These are phyloP conservation scores for Penicillium psychrofluorescens DNA, from an alignment of 495 filamentous ascomycete species.

Conservation along the genomic window DNA sequence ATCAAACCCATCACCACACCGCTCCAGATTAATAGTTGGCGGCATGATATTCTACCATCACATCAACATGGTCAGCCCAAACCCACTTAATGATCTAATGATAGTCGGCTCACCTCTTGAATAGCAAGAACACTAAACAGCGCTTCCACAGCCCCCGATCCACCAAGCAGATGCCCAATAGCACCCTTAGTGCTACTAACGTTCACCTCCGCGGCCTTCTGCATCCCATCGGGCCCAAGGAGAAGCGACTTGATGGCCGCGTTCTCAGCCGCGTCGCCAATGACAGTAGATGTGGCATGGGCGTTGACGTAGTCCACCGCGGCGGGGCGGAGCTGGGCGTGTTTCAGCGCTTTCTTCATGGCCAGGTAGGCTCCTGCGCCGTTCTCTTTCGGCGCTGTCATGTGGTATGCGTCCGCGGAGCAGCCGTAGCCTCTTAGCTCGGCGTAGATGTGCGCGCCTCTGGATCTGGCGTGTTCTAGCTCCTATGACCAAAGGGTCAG, in stretches of 20 bases:
- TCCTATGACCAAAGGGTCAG: slow-evolving; percentile 42
- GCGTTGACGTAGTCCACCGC: slow-evolving; percentile 91
- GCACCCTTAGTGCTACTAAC: slow-evolving; percentile 93
- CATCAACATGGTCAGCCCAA: too few relatives aligned
- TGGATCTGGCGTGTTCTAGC: slow-evolving; percentile 73
- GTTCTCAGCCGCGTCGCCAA: slow-evolving; percentile 88
- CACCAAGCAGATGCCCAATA: slow-evolving; percentile 85
- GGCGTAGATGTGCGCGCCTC: slow-evolving; percentile 79
- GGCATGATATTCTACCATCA: slow-evolving; percentile 62
- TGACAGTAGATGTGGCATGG: slow-evolving; percentile 78
- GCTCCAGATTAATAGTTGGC: slow-evolving; percentile 77
- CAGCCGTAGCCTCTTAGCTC: slow-evolving; percentile 84
- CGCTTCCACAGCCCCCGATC: slow-evolving; percentile 83
- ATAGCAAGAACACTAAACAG: slow-evolving; percentile 76
- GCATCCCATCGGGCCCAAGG: slow-evolving; percentile 60
- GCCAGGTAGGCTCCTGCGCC: slow-evolving; percentile 73
- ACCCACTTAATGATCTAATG: too few relatives aligned
- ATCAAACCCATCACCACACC: slow-evolving; percentile 59
- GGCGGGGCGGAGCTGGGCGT: slow-evolving; percentile 59
- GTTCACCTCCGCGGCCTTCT: slow-evolving; percentile 58
- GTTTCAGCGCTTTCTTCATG: slow-evolving; percentile 76
- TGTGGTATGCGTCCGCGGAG: slow-evolving; percentile 83
- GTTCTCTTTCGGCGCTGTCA: slow-evolving; percentile 79
- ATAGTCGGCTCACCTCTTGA: slow-evolving; percentile 50
- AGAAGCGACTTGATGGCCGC: slow-evolving; percentile 73